A percentile compares a stretch with the other conserved stretches of the same genome.
Evolutionary conservation across 1,284 basidiomycete genomes (phyloP).

Genomic region (Leccinum pseudoinsigne): DNA sequence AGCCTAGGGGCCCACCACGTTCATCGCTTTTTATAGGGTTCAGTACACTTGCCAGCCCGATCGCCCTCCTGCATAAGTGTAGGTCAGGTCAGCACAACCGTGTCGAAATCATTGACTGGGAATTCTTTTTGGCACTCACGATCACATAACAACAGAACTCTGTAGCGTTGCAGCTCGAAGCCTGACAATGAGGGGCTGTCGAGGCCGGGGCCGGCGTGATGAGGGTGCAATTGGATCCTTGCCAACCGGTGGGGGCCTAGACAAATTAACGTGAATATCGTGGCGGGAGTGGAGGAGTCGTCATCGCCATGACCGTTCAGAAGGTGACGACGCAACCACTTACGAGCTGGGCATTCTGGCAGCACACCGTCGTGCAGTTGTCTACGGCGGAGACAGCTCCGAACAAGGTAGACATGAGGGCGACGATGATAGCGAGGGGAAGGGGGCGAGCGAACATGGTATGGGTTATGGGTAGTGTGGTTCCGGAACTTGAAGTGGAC

Average conservation of each 20-base stretch:
- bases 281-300: background rate
- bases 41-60: background rate
- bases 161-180: background rate
- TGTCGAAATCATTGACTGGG: background rate
- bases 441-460: background rate
- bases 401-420: background rate
- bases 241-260: conserved; percentile 1
- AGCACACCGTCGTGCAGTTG: background rate
- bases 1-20: background rate
- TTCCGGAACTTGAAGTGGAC: background rate
- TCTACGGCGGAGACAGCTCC: background rate
- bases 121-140: background rate
- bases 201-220: background rate
- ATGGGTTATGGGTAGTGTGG: background rate
- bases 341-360: background rate
- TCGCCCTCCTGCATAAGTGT: background rate
- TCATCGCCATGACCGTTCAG: background rate
- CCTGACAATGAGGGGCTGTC: background rate
- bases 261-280: background rate
- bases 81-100: background rate
- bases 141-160: background rate
- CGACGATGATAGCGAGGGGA: background rate
- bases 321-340: background rate
- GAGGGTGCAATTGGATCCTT: background rate
- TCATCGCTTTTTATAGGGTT: background rate